Evolutionary conservation across 2,329 filamentous ascomycete species (phyloP).

Genomic region (Penicillium expansum): DNA sequence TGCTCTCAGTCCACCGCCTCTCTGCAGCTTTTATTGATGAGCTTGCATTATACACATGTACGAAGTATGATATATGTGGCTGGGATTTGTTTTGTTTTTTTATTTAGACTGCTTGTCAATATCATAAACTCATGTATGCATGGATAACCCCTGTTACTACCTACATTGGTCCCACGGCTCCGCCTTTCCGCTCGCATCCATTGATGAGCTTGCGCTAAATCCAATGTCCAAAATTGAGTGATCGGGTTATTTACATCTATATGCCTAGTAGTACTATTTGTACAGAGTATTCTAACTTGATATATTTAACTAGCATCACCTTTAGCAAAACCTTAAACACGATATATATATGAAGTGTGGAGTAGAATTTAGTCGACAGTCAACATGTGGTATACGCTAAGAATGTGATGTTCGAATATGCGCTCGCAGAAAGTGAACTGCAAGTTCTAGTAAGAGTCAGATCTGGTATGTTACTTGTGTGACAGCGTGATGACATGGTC

Average conservation of each 20-base stretch:
- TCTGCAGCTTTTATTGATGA: neutral
- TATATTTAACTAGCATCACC: neutral
- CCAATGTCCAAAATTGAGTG: conserved; percentile 2
- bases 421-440: neutral
- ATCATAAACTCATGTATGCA: neutral
- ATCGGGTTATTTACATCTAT: neutral
- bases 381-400: too few relatives aligned
- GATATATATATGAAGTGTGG: neutral
- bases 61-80: neutral
- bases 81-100: neutral
- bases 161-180: neutral
- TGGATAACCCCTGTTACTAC: neutral
- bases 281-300: neutral
- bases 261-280: too few relatives aligned
- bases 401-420: neutral
- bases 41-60: neutral
- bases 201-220: conserved; percentile 9
- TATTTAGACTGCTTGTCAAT: neutral
- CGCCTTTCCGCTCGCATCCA: neutral
- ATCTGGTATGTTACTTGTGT: neutral
- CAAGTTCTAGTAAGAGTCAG: neutral
- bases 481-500: neutral
- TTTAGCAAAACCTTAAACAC: neutral
- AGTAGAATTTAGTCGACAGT: neutral
- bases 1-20: neutral